Percentiles rank a stretch among this genome's conserved stretches.
Evolutionary conservation across 176 grass and related monocot genomes (phyloP).

Genomic region (Tuctoria greenei): DNA sequence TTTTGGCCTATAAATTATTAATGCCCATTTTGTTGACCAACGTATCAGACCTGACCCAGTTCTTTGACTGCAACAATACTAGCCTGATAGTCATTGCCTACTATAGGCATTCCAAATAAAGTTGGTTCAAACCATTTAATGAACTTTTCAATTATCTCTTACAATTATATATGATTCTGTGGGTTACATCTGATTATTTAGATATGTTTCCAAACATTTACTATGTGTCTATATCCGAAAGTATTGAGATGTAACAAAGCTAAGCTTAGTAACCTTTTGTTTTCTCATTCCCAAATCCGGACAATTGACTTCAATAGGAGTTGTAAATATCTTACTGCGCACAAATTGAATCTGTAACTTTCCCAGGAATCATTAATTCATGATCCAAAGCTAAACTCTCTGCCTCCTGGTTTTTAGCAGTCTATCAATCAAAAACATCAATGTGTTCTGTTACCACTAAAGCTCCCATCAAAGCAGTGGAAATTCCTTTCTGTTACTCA

Average conservation of each 20-base stretch:
- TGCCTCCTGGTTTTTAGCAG: slow-evolving; percentile 19
- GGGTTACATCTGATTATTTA: background rate
- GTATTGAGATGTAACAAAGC: background rate
- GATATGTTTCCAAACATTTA: background rate
- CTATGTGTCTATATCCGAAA: no score
- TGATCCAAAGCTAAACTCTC: slow-evolving; percentile 13
- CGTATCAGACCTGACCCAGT: background rate
- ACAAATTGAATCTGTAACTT: background rate
- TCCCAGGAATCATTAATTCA: background rate
- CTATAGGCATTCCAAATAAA: background rate
- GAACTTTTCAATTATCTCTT: background rate
- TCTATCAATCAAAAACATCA: slow-evolving; percentile 90
- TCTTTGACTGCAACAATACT: background rate
- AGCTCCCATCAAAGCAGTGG: slow-evolving; percentile 77
- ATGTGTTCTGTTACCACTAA: slow-evolving; percentile 70
- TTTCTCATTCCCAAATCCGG: background rate
- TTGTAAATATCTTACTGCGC: background rate
- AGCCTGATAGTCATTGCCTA: background rate
- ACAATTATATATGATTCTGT: background rate
- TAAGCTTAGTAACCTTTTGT: background rate
- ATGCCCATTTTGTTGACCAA: background rate
- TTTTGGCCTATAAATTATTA: background rate
- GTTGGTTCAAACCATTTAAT: background rate
- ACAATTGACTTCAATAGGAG: background rate
- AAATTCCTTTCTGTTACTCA: slow-evolving; percentile 94